Base-by-base conservation (phyloP, 2,329 filamentous ascomycete genomes). In the Hypoxylon sp. region DNA sequence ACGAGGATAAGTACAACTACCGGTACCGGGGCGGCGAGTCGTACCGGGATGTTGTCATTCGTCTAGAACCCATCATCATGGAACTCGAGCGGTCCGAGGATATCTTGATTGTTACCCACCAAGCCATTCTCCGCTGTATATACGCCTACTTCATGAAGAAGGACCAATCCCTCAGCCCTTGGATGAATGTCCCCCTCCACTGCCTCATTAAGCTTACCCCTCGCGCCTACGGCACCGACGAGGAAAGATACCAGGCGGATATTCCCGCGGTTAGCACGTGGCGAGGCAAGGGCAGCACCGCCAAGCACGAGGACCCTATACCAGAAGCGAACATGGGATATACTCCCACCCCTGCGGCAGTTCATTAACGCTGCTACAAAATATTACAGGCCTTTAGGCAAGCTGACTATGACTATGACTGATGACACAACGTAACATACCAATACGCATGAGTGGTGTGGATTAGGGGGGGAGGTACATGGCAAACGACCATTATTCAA, bases 1-100 rank as follows among this genome's bases (percentile, higher is more conserved):
- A 99, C 80, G 93, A 97, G 73, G 96, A 99, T 85, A 99, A 99
- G 82, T 98, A 98, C 88, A 98, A 99, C 83, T 99, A 99, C 82
- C 93, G 96, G 63, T 99, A 99, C 81, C 91, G 96, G 4, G 96
- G 96, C 69, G 96, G 96, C 59, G 96, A 99, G 82, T 97, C 93
- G 67, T 91, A 99, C 80, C 93, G 95, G 61, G 96, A 99, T 76
- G 95, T 99, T 1, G 96, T 99, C 43, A 98, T 98, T 75, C 93
- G 96, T 0, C 89, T 99, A 0, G 96, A 99, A 78, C 96, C 96
- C 68, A 99, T 99, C 81, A 99, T 99, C 82, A 99, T 99, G 96
- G 96, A 99, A 79, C 86, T 99, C 57, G 96, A 99, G 81, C 89
- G 96, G 69, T 93, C 91, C 73, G 96, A 98, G 80, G 97, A 99